Evolutionary conservation across 2,329 filamentous ascomycete genomes (phyloP).

Genomic region (Coniochaeta sp.): DNA sequence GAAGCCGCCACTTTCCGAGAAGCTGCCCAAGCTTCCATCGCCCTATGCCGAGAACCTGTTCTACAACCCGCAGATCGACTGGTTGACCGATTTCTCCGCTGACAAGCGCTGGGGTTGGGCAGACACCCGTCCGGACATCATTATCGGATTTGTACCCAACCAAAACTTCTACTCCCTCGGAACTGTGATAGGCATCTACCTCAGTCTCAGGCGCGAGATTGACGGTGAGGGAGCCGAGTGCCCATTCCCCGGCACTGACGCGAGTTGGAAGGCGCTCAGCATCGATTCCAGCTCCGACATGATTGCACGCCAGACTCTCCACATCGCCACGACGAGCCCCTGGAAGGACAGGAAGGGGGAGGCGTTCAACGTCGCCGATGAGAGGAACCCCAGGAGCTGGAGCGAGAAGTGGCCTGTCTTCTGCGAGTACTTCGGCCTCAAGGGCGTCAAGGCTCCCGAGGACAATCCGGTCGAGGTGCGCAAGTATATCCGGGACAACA

Average conservation of each 20-base stretch:
- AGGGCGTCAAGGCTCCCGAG: slow-evolving; percentile 16
- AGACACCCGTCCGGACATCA: slow-evolving; percentile 31
- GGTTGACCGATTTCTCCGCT: slow-evolving; percentile 24
- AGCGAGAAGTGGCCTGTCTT: slow-evolving; percentile 17
- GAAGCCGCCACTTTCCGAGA: slow-evolving; percentile 25
- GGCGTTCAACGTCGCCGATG: slow-evolving; percentile 17
- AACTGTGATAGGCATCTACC: slow-evolving; percentile 27
- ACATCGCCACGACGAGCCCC: slow-evolving; percentile 9
- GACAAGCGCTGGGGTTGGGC: slow-evolving; percentile 31
- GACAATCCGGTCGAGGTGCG: slow-evolving; percentile 23
- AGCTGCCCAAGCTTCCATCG: slow-evolving; percentile 23
- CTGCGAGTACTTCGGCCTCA: slow-evolving; percentile 16
- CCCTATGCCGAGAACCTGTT: slow-evolving; percentile 27
- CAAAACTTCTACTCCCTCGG: slow-evolving; percentile 30
- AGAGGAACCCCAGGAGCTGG: slow-evolving; percentile 12
- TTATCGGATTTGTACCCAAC: slow-evolving; percentile 33
- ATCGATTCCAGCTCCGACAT: slow-evolving; percentile 32
- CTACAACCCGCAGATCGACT: slow-evolving; percentile 33
- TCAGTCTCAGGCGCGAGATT: slow-evolving; percentile 26
- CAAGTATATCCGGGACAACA: slow-evolving; percentile 24
- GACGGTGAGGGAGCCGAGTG: slow-evolving; percentile 29
- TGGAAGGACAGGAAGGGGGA: slow-evolving; percentile 13
- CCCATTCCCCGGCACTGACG: slow-evolving; percentile 28
- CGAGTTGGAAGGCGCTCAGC: slow-evolving; percentile 28
- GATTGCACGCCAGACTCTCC: slow-evolving; percentile 20